Evolutionary conservation across 352 stramenopile species (phyloP), one percentile per base, ranked within the genome.

Genomic region (Salisapilia sapeloensis): DNA sequence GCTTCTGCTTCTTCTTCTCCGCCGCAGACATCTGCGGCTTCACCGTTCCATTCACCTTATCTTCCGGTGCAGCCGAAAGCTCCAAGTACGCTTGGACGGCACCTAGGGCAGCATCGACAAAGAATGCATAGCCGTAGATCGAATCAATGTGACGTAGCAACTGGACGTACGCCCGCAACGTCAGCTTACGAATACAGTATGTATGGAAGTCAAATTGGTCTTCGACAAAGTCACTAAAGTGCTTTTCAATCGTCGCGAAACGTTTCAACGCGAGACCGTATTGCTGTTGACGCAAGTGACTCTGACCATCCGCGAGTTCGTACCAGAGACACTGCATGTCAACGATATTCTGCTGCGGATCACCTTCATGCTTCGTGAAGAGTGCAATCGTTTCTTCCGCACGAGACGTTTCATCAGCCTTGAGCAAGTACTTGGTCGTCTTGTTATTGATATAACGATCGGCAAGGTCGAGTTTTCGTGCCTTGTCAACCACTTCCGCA

Each of bases 271-370:
- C 87, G 25, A 72, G 70, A 1, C 82, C 91, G 21, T 65, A 70
- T 35, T 78, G 56, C 33, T 64, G 40, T 42, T 80, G 56, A 24
- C 67, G 60, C 30, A 77, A 30, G 5, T 81, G 66, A 31, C 61
- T 64, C 32, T 52, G 40, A 18, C 61, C 76, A 29, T 62, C 70
- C 52, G 96, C 92, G 27, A 97, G 69, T 56, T 98, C 93, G 57
- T 97, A 98, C 94, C 94, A 99, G 53, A 95, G 96, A 55, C 86
- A 97, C 59, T 99, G 94, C 92, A 99, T 98, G 35, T 98, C 92
- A 42, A 80, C 97, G 31, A 99, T 54, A 50, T 97, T 96, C 45
- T 95, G 74, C 51, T 97, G 81, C 17, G 89, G 78, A 49, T 98
- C 93, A n/a, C 90, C 92, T 47, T 95, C 86, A 47, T 98, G 87